These are phyloP conservation scores for Monosporascus ibericus DNA, from an alignment of 2,329 filamentous ascomycete species.

Conservation along the genomic window DNA sequence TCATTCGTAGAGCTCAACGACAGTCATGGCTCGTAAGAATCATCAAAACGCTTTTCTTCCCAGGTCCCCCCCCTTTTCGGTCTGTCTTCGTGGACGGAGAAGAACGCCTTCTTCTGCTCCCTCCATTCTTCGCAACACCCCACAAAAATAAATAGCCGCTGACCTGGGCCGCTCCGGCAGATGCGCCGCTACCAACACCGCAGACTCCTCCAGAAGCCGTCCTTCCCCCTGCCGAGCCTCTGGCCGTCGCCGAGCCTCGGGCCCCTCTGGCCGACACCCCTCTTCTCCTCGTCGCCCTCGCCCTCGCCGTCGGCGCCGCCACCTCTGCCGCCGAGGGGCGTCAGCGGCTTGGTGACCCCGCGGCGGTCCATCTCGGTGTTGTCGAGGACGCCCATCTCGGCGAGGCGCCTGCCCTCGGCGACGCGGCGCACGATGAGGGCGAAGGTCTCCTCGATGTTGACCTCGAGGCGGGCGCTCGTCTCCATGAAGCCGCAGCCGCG, in stretches of 20 bases:
- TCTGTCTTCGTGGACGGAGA: too few species aligned
- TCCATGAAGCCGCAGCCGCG: conserved; percentile 83
- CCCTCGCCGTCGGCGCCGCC: conserved; percentile 9
- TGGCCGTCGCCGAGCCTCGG: conserved; percentile 39
- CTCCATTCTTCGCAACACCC: too few species aligned
- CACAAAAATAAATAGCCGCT: too few species aligned
- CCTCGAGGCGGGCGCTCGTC: conserved; percentile 75
- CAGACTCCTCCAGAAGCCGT: conserved; percentile 50
- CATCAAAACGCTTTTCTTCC: too few species aligned
- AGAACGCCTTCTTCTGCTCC: too few species aligned
- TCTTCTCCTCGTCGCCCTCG: conserved; percentile 34
- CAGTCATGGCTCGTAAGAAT: too few species aligned
- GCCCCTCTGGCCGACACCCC: conserved; percentile 24
- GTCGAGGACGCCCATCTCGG: conserved; percentile 41
- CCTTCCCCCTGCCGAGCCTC: conserved; percentile 34
- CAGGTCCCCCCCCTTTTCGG: too few species aligned
- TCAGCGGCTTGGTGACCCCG: conserved; percentile 53
- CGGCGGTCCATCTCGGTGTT: conserved; percentile 39
- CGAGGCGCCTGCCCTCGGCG: conserved; percentile 48
- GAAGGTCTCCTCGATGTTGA: conserved; percentile 88
- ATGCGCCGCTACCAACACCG: conserved; percentile 43
- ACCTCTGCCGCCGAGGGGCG: conserved; percentile 36
- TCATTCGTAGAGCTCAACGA: too few species aligned
- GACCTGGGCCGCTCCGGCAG: too few species aligned
- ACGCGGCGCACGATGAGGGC: conserved; percentile 60